Percentiles rank a stretch among this genome's conserved stretches.
phyloP scores from a whole-genome alignment of 1,139 yeast species.

The Pichia sp. region DNA sequence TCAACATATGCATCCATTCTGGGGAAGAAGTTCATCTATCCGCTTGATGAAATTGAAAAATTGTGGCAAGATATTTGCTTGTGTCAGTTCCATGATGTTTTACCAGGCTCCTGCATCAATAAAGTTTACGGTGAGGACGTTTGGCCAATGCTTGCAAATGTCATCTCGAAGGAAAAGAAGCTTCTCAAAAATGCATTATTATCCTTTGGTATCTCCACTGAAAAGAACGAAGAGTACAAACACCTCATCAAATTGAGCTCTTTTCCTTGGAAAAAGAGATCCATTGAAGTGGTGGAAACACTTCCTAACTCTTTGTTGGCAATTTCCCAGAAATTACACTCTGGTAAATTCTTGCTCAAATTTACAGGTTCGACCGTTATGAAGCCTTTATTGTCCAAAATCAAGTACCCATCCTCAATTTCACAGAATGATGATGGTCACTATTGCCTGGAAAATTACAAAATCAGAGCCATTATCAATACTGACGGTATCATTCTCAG shows the following conservation, averaged over 20 bases:
- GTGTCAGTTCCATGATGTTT: conserved; percentile 94
- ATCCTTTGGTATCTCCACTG: conserved; percentile 26
- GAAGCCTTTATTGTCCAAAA: conserved; percentile 17
- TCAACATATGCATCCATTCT: conserved; percentile 69
- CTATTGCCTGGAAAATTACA: conserved; percentile 50
- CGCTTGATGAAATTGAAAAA: conserved; percentile 54
- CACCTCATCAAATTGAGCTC: conserved; percentile 40
- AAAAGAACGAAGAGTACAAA: conserved; percentile 9
- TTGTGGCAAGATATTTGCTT: conserved; percentile 86
- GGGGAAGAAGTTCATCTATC: conserved; percentile 51
- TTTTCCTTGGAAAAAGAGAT: conserved; percentile 62
- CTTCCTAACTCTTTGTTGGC: conserved; percentile 13
- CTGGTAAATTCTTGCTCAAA: conserved; percentile 12
- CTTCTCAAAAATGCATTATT: conserved; percentile 48
- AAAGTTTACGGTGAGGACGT: conserved; percentile 91
- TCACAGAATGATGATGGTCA: conserved; percentile 31
- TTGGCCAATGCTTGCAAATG: conserved; percentile 63
- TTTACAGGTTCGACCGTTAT: conserved; percentile 17
- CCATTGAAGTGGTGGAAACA: conserved; percentile 37
- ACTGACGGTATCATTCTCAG: conserved; percentile 60
- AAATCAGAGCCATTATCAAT: conserved; percentile 50
- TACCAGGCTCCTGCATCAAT: conserved; percentile 94
- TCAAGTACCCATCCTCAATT: conserved; percentile 42
- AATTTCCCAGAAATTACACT: conserved; percentile 13
- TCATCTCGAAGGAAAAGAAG: conserved; percentile 44